Conservation (phyloP, 331 rosid species). For the Pyracantha coccinea region DNA sequence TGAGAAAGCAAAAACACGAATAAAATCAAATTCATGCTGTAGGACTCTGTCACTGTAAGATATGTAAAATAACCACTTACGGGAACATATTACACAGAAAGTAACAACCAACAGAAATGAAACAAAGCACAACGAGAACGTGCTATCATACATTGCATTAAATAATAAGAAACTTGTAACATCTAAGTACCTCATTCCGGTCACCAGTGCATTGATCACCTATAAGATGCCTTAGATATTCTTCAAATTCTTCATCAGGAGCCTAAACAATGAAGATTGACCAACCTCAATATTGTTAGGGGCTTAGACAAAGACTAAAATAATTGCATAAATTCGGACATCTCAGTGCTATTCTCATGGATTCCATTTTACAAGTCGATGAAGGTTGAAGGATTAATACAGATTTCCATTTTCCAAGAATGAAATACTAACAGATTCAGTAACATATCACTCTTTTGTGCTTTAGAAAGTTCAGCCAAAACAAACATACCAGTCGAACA, state of each 20-base stretch:
- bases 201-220: slow-evolving; percentile 77
- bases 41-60: slow-evolving; percentile 2
- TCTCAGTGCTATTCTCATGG: neutral
- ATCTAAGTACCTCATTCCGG: slow-evolving; percentile 62
- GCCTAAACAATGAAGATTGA: slow-evolving; percentile 47
- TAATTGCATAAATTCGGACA: neutral
- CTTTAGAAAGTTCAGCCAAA: slow-evolving; percentile 6
- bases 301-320: slow-evolving; percentile 8
- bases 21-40: slow-evolving; percentile 11
- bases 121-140: neutral
- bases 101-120: neutral
- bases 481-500: slow-evolving; percentile 73
- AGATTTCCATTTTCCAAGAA: slow-evolving; percentile 3
- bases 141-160: neutral
- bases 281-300: slow-evolving; percentile 6
- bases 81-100: neutral
- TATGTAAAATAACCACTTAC: neutral
- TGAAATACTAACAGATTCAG: neutral
- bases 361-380: neutral
- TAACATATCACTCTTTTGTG: neutral
- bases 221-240: slow-evolving; percentile 73
- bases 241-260: slow-evolving; percentile 96
- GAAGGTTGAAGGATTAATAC: slow-evolving; percentile 7
- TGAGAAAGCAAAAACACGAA: slow-evolving; percentile 40
- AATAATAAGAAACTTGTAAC: neutral